A percentile compares a stretch with the other conserved stretches of the same genome.
phyloP scores from a whole-genome alignment of 768 basidiomycete species.

The Tricholoma furcatifolium region DNA sequence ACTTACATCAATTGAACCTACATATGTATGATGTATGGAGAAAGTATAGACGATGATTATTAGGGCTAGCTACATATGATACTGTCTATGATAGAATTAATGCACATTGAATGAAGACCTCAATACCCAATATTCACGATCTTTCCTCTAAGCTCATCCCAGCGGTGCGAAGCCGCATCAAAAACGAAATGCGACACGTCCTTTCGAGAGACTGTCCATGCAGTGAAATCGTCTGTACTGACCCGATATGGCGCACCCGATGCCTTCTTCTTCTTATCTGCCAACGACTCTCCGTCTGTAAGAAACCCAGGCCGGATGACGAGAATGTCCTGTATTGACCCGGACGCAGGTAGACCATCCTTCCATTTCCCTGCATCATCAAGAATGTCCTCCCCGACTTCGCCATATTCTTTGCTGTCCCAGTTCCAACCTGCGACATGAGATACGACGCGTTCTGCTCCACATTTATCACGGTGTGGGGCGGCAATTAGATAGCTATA shows the following conservation, averaged over 20 bases:
- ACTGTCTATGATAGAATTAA: too few relatives aligned
- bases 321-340: slow-evolving; percentile 42
- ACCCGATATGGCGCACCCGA: slow-evolving; percentile 36
- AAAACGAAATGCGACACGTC: slow-evolving; percentile 69
- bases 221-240: slow-evolving; percentile 39
- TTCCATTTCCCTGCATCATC: slow-evolving; percentile 41
- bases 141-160: slow-evolving; percentile 55
- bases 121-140: slow-evolving; percentile 34
- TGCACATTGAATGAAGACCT: too few relatives aligned
- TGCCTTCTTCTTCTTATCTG: slow-evolving; percentile 25
- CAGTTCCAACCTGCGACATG: slow-evolving; percentile 53
- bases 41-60: not conserved
- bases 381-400: slow-evolving; percentile 42
- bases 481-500: slow-evolving; percentile 42
- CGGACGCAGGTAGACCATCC: slow-evolving; percentile 39
- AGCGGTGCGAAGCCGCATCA: slow-evolving; percentile 41
- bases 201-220: slow-evolving; percentile 56
- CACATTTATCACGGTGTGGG: slow-evolving; percentile 63
- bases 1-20: not conserved
- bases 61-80: not conserved
- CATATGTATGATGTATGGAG: too few relatives aligned
- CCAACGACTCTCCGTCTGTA: slow-evolving; percentile 53
- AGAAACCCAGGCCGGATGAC: slow-evolving; percentile 59
- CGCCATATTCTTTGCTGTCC: slow-evolving; percentile 36
- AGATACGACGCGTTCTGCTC: slow-evolving; percentile 48